Conservation (phyloP, 495 filamentous ascomycete genomes). For the Aspergillus leporis region DNA sequence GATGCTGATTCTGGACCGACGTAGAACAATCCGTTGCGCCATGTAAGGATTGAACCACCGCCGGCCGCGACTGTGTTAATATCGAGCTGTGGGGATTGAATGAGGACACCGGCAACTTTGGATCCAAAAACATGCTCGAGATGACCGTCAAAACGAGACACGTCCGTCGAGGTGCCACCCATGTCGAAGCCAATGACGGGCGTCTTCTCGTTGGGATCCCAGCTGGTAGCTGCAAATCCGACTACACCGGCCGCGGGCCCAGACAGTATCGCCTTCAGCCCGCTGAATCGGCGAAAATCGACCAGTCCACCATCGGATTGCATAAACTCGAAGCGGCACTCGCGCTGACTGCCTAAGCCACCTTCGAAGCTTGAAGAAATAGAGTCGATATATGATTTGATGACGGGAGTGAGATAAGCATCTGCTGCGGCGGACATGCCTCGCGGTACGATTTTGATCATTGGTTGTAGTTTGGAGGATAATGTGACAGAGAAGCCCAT, state of each 20-base stretch:
- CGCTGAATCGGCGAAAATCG: constrained; percentile 57
- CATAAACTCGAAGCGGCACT: constrained; percentile 54
- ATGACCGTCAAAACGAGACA: constrained; percentile 87
- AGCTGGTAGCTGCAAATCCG: constrained; percentile 91
- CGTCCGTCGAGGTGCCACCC: constrained; percentile 93
- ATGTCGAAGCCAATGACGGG: constrained; percentile 98
- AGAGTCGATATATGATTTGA: constrained; percentile 91
- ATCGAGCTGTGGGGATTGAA: constrained; percentile 93
- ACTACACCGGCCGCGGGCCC: constrained; percentile 74
- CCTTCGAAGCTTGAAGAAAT: constrained; percentile 68
- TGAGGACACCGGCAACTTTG: constrained; percentile 91
- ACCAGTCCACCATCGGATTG: constrained; percentile 58
- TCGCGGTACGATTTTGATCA: constrained; percentile 74
- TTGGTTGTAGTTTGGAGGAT: constrained; percentile 72
- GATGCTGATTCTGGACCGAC: constrained; percentile 93
- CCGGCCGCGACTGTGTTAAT: constrained; percentile 98
- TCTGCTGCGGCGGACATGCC: constrained; percentile 94
- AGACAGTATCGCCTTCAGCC: constrained; percentile 59
- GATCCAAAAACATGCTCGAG: constrained; percentile 98
- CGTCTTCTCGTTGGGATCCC: constrained; percentile 79
- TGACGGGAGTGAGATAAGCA: constrained; percentile 93
- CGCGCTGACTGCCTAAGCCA: constrained; percentile 48
- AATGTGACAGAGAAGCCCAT: constrained; percentile 59
- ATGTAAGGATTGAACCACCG: constrained; percentile 86
- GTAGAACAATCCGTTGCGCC: constrained; percentile 91